Evolutionary conservation across 352 stramenopile species (phyloP), one percentile per base, ranked within the genome.

Genomic region (Phytophthora melonis): DNA sequence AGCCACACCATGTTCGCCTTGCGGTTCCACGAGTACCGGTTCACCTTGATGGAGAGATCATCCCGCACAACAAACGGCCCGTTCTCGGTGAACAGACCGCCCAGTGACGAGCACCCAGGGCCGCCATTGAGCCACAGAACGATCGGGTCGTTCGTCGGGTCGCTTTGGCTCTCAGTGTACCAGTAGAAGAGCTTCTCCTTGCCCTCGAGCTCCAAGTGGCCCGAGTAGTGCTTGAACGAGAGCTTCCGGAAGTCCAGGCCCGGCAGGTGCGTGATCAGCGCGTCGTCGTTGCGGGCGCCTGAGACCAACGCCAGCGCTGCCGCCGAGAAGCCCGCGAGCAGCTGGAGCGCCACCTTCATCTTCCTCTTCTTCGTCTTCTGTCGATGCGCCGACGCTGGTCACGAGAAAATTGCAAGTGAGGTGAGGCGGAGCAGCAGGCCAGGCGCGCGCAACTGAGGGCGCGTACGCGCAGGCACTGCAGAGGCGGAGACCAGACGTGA

Each of bases 101-200:
- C 84, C 39, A 96, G 70, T 7, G 87, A 90, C 41, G 86, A 94
- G 74, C 88, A 94, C 3, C 90, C 90, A 0, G 90, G 90, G 2
- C 90, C 90, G 25, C 90, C 90, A 45, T 93, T 94, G 62, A 93
- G 83, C 89, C 88, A 96, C 52, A 95, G 70, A 64, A 94, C 87
- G 64, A 96, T 88, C 59, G 89, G 88, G 59, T 87, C 89, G 11
- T 82, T 78, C 30, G 70, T 68, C 1, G 84, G 84, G 19, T 84
- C 69, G 61, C 75, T 68, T 74, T 93, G 83, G 59, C 82, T 87
- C 69, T 95, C 88, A 14, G 87, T 83, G 72, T 92, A 93, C 88
- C 88, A 94, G 75, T 94, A 94, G 54, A 94, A 95, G 43, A 94
- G 81, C 64, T 90, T 85, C 57, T 91, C 84, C 56, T 83, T 70